These are phyloP conservation scores for Pochonia chlamydosporia DNA, from an alignment of 2,329 filamentous ascomycete species.

Conservation along the genomic window DNA sequence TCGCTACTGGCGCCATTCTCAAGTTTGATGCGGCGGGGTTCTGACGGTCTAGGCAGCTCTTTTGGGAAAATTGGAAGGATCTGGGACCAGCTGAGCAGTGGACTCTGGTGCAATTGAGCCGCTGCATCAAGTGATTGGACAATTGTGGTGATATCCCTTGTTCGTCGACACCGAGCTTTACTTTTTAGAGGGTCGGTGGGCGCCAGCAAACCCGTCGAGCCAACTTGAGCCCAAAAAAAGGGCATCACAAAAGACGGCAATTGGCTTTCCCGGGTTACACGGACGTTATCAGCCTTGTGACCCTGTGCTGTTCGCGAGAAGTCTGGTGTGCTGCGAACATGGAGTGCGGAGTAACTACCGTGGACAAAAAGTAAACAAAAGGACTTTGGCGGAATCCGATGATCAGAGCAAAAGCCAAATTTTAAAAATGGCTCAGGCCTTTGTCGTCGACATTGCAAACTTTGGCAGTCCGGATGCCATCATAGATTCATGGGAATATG, in stretches of 20 bases:
- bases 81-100: slow-evolving; percentile 1
- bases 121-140: background rate
- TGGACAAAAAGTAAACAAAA: background rate
- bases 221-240: too few species aligned
- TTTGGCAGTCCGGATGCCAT: background rate
- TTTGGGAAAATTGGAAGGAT: slow-evolving; percentile 4
- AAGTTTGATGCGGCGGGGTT: slow-evolving; percentile 1
- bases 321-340: background rate
- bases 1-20: background rate
- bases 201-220: background rate
- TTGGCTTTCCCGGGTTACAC: background rate
- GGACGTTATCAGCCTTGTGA: background rate
- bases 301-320: background rate
- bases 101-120: slow-evolving; percentile 1
- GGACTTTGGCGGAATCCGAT: too few species aligned
- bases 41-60: background rate
- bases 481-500: slow-evolving; percentile 1
- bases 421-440: too few species aligned
- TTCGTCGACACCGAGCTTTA: slow-evolving; percentile 1
- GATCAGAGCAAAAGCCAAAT: too few species aligned
- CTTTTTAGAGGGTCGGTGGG: slow-evolving; percentile 1
- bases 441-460: background rate
- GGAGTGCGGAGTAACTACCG: background rate
- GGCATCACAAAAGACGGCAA: background rate
- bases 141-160: slow-evolving; percentile 3